A percentile compares a stretch with the other conserved stretches of the same genome.
Evolutionary conservation across 768 basidiomycete species (phyloP).

Genomic region (Hysterangium stoloniferum): DNA sequence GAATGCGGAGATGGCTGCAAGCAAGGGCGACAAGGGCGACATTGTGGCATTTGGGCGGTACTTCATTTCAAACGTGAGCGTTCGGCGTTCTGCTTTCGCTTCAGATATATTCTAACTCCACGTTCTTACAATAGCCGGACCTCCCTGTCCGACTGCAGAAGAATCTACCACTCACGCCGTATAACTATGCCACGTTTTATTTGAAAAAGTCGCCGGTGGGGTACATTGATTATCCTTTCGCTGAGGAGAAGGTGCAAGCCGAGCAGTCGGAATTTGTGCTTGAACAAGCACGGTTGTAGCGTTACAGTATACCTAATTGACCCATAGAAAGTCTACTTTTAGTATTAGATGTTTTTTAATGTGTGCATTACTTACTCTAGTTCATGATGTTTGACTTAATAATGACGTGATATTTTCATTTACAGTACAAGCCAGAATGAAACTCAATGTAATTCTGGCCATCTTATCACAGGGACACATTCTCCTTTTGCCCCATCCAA

Average conservation of each 20-base stretch:
- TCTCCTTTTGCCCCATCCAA: too few species aligned
- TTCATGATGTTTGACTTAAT: too few species aligned
- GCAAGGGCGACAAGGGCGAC: slow-evolving; percentile 27
- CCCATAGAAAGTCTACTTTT: too few species aligned
- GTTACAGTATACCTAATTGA: too few species aligned
- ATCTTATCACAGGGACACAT: too few species aligned
- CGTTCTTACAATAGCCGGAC: slow-evolving; percentile 30
- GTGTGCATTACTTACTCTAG: too few species aligned
- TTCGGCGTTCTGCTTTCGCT: background rate
- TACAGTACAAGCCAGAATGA: too few species aligned
- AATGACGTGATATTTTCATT: too few species aligned
- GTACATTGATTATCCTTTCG: slow-evolving; percentile 29
- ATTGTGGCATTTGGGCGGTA: slow-evolving; percentile 31
- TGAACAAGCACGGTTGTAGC: too few species aligned
- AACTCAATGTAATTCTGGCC: too few species aligned
- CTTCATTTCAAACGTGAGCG: slow-evolving; percentile 33
- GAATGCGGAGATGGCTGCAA: slow-evolving; percentile 30
- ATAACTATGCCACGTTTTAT: slow-evolving; percentile 35
- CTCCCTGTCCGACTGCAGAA: slow-evolving; percentile 30
- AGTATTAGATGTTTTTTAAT: too few species aligned
- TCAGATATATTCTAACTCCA: background rate
- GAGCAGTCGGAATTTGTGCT: too few species aligned
- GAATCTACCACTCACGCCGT: slow-evolving; percentile 26
- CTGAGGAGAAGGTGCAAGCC: background rate
- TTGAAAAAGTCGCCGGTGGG: slow-evolving; percentile 21